Evolutionary conservation across 805 yeast genomes (phyloP), one percentile per base, ranked within the genome.

Genomic region (Groenewaldozyma tartarivorans): DNA sequence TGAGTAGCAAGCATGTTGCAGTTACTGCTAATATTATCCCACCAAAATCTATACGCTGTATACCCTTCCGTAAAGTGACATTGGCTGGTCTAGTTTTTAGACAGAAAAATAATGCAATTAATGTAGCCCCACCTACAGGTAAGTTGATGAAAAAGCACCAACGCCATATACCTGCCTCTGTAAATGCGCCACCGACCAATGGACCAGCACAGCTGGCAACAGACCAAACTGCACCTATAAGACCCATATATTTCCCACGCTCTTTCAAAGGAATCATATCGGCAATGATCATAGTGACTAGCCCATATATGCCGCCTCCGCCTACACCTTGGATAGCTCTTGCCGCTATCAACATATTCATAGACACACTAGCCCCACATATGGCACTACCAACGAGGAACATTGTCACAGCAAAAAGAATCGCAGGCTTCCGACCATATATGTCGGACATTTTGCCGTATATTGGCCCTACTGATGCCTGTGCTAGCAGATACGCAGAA

Each of bases 251-350:
- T 31, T 49, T 22, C 3, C 57, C 55, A 31, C 57, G 15, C 26
- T 50, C 42, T 13, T 41, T 38, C 26, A 51, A 19, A 2, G 57
- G 54, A 5, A 53, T 45, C 29, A 52, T 40, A 36, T 77, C 81
- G 2, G 79, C 64, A 7, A 69, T 64, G 26, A 79, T 74, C 24
- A 77, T 71, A 43, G 69, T 62, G 5, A 67, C 69, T 56, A 75
- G 60, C 1, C 76, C 61, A 48, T 72, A 77, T 30, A 79, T 67
- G 20, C 80, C 79, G 30, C 81, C 77, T 11, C 78, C 83, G n/a
- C 86, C 87, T 27, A 76, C 52, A 38, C 87, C 87, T 41, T 75
- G 75, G 11, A 79, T 58, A 5, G 74, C 77, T 54, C 86, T 62
- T 1, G 82, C 85, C 2, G 74, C 83, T 45, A 79, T 79, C 33